Conservation (phyloP, 164 flowering plant species). For the Vitis riparia region DNA sequence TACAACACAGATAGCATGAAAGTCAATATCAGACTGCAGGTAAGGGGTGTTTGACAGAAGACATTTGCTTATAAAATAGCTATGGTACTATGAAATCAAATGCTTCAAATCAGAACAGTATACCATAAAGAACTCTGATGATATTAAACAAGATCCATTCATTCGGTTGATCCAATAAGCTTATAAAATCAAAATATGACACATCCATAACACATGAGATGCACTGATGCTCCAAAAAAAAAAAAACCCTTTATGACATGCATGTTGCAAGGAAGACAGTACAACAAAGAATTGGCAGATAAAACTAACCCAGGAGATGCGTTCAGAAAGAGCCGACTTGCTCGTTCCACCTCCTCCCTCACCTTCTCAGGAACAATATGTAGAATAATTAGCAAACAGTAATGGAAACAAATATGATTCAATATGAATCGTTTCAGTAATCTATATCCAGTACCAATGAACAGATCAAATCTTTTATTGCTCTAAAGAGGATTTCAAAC, state of each 20-base stretch:
- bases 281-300: neutral
- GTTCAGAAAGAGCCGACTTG: conserved; percentile 9
- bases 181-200: neutral
- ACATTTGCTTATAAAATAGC: too few relatives aligned
- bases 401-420: neutral
- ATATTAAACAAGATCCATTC: neutral
- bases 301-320: conserved; percentile 39
- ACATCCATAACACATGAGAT: neutral
- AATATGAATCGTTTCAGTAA: neutral
- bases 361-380: conserved; percentile 38
- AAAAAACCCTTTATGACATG: neutral
- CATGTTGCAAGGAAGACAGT: neutral
- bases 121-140: neutral
- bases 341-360: conserved; percentile 53
- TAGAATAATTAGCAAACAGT: conserved; percentile 1
- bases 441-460: neutral
- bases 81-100: neutral
- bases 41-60: neutral
- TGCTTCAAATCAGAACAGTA: neutral
- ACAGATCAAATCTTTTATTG: neutral
- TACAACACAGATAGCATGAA: conserved; percentile 19
- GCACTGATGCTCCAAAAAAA: too few relatives aligned
- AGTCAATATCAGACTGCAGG: neutral
- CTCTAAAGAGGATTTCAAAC: neutral
- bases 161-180: neutral